phyloP scores from a whole-genome alignment of 1,284 basidiomycete genomes.

The Apiotrichum domesticum region DNA sequence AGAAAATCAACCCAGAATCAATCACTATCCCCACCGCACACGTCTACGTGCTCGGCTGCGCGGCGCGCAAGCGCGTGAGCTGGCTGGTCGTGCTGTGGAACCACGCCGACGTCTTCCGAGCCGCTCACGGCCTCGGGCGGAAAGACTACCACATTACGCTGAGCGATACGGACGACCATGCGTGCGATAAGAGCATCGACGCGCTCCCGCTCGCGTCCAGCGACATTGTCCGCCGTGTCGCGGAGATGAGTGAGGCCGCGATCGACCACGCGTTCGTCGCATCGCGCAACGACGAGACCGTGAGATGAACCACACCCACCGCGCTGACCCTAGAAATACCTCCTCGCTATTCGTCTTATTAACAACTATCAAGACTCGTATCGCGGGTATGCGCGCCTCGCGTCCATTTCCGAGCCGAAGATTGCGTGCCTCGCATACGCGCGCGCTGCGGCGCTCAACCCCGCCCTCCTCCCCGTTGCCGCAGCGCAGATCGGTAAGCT shows the following conservation, averaged over 20 bases:
- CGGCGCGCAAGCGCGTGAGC: too few species aligned
- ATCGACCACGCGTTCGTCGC: constrained; percentile 42
- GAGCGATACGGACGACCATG: constrained; percentile 49
- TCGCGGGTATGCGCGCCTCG: constrained; percentile 54
- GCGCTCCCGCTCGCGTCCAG: too few species aligned
- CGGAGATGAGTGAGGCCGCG: constrained; percentile 41
- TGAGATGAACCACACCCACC: neutral
- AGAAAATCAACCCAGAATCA: neutral
- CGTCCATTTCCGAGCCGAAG: constrained; percentile 50
- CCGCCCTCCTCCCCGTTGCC: constrained; percentile 24
- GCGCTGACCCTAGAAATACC: too few species aligned
- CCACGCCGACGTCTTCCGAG: constrained; percentile 53
- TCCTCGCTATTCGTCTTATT: too few species aligned
- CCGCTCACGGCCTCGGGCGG: constrained; percentile 50
- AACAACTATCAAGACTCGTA: constrained; percentile 41
- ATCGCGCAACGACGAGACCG: neutral
- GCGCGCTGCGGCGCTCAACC: constrained; percentile 48
- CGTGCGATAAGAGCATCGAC: constrained; percentile 46
- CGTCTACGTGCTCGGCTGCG: constrained; percentile 4
- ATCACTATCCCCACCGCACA: neutral
- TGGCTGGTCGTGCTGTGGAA: constrained; percentile 57
- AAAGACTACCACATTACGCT: constrained; percentile 58
- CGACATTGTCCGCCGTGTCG: too few species aligned
- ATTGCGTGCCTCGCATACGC: constrained; percentile 56
- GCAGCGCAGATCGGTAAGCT: neutral